Evolutionary conservation across 2,329 filamentous ascomycete genomes (phyloP), one percentile per base, ranked within the genome.

Genomic region (Paracamarosporium sp.): DNA sequence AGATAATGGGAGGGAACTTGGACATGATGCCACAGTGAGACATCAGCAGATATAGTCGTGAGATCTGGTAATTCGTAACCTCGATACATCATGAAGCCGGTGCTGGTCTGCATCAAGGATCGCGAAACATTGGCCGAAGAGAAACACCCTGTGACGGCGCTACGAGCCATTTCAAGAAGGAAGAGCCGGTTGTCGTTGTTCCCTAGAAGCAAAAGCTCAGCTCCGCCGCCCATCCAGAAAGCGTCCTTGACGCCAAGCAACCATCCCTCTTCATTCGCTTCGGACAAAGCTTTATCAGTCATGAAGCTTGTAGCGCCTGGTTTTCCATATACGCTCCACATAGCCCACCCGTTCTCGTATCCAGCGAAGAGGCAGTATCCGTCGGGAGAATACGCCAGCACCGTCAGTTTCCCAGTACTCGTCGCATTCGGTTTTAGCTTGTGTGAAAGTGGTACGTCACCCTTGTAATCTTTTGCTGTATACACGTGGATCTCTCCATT

Each of bases 301-400:
- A 85, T 83, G 73, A 98, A 98, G 71, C 92, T 97, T 66, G 88
- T 92, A 54, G 90, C 93, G 13, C 93, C 89, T 2, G 90, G 85
- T 76, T 97, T 97, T 31, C 95, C 95, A 76, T 96, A 99, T 35
- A 98, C 95, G 74, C 94, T 98, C 94, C 94, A 99, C 45, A 89
- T 94, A 4, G 91, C 90, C 95, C 95, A 99, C 0, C 95, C 96
- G 57, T 89, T 88, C 68, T 95, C 89, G 71, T 94, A 98, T 1
- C 94, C 95, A 41, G 90, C 93, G 76, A 99, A 97, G 8, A 99
- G 84, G 74, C 93, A 97, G 75, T 98, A 97, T 17, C 95, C 95
- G 75, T 99, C 95, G 0, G 94, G 93, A 1, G 95, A 97, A 79
- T 97, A 99, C 59, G 80, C 87, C 63, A 99, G 78, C 28, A 88